Percentiles rank a stretch among this genome's conserved stretches.
These are phyloP conservation scores for Diplosphaera chodatii DNA, from an alignment of 139 green algal genomes.

Conservation along the genomic window DNA sequence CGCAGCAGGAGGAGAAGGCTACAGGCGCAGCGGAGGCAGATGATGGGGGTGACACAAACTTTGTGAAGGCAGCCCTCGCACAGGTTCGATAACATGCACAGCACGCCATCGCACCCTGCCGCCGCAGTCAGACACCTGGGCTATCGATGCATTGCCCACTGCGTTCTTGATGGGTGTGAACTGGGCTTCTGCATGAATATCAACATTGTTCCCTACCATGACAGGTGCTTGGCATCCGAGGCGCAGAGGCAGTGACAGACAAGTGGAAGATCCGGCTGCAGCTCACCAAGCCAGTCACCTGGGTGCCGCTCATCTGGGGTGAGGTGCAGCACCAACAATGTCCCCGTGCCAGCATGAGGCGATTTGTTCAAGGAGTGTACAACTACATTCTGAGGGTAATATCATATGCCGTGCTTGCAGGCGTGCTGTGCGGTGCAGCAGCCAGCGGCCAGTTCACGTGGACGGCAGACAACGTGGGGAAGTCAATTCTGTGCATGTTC, in stretches of 20 bases:
- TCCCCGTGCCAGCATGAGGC: too few relatives aligned
- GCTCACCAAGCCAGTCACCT: constrained; percentile 98
- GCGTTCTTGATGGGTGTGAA: too few relatives aligned
- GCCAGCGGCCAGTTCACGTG: constrained; percentile 88
- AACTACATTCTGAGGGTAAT: too few relatives aligned
- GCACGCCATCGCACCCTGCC: too few relatives aligned
- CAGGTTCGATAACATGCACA: too few relatives aligned
- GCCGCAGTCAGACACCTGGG: too few relatives aligned
- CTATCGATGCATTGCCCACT: too few relatives aligned
- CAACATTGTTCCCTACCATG: too few relatives aligned
- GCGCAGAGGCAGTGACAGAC: constrained; percentile 66
- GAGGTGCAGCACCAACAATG: not conserved
- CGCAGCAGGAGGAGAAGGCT: not conserved
- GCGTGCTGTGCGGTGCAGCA: constrained; percentile 92
- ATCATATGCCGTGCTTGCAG: too few relatives aligned
- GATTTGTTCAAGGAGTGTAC: too few relatives aligned
- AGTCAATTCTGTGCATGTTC: constrained; percentile 85
- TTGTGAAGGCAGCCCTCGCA: constrained; percentile 17
- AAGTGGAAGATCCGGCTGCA: constrained; percentile 97
- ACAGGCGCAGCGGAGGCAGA: not conserved
- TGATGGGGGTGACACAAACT: not conserved
- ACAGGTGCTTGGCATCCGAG: constrained; percentile 81
- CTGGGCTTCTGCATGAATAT: too few relatives aligned
- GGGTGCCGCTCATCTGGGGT: constrained; percentile 98
- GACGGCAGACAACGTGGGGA: constrained; percentile 66